Percentiles rank a stretch among this genome's conserved stretches.
Conservation (phyloP, 345 rosid genomes). For the Bretschneidera sinensis region DNA sequence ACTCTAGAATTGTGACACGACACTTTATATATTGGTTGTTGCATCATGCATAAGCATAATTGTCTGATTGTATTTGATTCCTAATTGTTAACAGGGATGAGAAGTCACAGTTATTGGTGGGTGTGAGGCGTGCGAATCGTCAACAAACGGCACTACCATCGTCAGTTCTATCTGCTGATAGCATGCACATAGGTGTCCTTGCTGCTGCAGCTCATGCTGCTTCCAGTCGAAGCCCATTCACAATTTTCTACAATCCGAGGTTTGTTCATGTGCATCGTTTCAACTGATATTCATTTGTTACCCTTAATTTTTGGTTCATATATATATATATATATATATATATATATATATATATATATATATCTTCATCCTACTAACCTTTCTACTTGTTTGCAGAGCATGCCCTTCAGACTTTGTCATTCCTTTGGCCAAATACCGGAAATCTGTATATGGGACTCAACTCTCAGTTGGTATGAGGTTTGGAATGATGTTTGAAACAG, state of each 20-base stretch:
- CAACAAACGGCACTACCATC: conserved; percentile 89
- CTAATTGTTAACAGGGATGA: conserved; percentile 57
- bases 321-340: neutral
- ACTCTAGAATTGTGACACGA: no score
- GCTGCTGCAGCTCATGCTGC: conserved; percentile 99
- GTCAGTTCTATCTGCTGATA: conserved; percentile 91
- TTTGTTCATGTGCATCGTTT: conserved; percentile 19
- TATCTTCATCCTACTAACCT: neutral
- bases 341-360: no score
- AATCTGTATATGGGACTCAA: conserved; percentile 81
- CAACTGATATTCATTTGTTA: neutral
- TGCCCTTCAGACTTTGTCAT: conserved; percentile 97
- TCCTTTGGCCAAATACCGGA: conserved; percentile 71
- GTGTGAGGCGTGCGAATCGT: conserved; percentile 87
- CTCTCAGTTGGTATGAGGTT: conserved; percentile 95
- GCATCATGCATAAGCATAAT: no score
- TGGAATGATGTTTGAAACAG: conserved; percentile 99
- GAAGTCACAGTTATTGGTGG: conserved; percentile 90
- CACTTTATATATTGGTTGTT: no score
- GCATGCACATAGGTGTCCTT: conserved; percentile 99
- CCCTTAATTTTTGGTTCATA: neutral
- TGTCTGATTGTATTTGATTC: neutral
- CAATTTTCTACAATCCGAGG: conserved; percentile 98
- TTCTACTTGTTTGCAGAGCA: conserved; percentile 41
- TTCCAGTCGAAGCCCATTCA: conserved; percentile 72